These are phyloP conservation scores for Rhytidhysteron rufulum DNA, from an alignment of 2,329 filamentous ascomycete genomes.

Conservation along the genomic window DNA sequence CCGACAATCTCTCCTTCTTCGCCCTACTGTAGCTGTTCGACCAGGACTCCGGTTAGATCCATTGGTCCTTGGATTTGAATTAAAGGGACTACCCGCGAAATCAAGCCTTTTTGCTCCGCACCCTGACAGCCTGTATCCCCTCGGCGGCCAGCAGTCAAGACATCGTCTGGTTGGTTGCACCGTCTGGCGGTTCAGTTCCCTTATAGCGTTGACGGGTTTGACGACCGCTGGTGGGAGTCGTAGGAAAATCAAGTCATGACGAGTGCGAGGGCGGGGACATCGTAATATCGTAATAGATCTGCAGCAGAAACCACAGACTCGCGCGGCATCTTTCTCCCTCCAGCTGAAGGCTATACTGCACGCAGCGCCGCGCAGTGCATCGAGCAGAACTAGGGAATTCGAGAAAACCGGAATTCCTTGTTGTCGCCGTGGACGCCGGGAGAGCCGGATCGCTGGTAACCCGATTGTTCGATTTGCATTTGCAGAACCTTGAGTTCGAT, in stretches of 20 bases:
- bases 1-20: constrained; percentile 11
- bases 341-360: too few species aligned
- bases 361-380: too few species aligned
- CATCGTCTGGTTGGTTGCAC: constrained; percentile 4
- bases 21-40: neutral
- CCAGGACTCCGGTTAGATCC: neutral
- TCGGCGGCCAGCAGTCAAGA: neutral
- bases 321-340: too few species aligned
- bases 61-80: neutral
- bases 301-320: neutral
- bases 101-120: neutral
- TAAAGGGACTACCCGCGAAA: neutral
- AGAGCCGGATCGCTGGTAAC: constrained; percentile 3
- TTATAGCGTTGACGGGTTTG: constrained; percentile 5
- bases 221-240: too few species aligned
- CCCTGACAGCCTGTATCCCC: neutral
- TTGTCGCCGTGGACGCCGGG: constrained; percentile 3
- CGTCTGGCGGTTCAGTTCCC: constrained; percentile 5
- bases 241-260: constrained; percentile 21
- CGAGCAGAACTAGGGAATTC: too few species aligned
- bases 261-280: constrained; percentile 3
- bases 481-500: neutral
- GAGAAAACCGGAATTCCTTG: constrained; percentile 1
- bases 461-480: too few species aligned
- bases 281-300: neutral